Conservation (phyloP, 306 rosid genomes). For the Ceratonia siliqua region DNA sequence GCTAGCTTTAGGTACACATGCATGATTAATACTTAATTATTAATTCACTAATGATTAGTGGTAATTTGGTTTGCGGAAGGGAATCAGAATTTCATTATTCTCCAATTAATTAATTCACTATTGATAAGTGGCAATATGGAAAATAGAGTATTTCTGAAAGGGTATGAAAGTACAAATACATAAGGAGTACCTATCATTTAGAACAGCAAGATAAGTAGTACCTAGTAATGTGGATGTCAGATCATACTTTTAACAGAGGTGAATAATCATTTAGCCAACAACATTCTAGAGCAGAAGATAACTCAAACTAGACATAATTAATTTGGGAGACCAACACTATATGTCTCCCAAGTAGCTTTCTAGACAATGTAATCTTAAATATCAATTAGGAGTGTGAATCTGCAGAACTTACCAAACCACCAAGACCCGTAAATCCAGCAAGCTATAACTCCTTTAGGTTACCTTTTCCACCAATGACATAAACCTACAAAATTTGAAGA, state of each 20-base stretch:
- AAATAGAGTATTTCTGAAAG: too few species aligned
- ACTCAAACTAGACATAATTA: not conserved
- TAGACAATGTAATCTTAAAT: not conserved
- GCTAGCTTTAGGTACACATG: too few species aligned
- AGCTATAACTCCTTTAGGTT: constrained; percentile 82
- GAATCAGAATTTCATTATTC: too few species aligned
- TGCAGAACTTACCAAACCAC: constrained; percentile 78
- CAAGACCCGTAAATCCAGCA: constrained; percentile 87
- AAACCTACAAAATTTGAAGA: constrained; percentile 57
- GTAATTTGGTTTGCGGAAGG: too few species aligned
- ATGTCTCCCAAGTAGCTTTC: constrained; percentile 3
- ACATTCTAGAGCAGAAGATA: not conserved
- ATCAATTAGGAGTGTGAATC: not conserved
- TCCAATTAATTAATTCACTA: too few species aligned
- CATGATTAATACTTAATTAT: too few species aligned
- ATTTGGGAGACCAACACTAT: constrained; percentile 3
- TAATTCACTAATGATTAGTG: too few species aligned
- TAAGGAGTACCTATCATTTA: too few species aligned
- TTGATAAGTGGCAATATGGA: too few species aligned
- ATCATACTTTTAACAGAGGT: not conserved
- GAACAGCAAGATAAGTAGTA: too few species aligned
- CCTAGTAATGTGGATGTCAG: too few species aligned
- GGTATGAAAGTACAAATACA: too few species aligned
- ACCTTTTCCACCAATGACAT: constrained; percentile 87
- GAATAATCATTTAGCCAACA: constrained; percentile 21